A percentile compares a stretch with the other conserved stretches of the same genome.
phyloP scores from a whole-genome alignment of 805 yeast genomes.

The Yamadazyma ubonensis region DNA sequence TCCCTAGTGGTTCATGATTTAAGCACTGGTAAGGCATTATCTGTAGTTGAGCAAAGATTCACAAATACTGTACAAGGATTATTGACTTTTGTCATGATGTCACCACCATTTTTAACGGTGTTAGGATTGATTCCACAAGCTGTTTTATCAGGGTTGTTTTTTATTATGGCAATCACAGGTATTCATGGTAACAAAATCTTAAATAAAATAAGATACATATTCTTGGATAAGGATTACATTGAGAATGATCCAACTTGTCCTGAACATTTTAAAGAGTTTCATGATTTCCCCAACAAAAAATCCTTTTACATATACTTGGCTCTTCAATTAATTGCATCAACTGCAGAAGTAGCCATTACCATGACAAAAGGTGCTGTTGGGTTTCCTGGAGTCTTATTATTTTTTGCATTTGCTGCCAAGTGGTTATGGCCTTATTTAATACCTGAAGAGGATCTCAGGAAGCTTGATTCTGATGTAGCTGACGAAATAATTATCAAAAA shows the following conservation, averaged over 20 bases:
- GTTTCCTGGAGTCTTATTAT: slow-evolving; percentile 81
- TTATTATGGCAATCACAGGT: slow-evolving; percentile 88
- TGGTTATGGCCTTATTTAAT: slow-evolving; percentile 63
- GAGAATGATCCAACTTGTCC: slow-evolving; percentile 37
- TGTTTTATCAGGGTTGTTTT: slow-evolving; percentile 87
- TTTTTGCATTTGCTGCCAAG: slow-evolving; percentile 61
- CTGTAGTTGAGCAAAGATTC: slow-evolving; percentile 86
- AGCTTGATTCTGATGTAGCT: slow-evolving; percentile 67
- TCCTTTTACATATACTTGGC: slow-evolving; percentile 56
- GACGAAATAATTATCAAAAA: slow-evolving; percentile 55
- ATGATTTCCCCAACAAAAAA: slow-evolving; percentile 30
- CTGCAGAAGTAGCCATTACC: slow-evolving; percentile 81
- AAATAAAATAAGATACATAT: slow-evolving; percentile 58
- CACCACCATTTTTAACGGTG: slow-evolving; percentile 79
- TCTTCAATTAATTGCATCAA: slow-evolving; percentile 66
- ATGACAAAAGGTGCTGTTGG: slow-evolving; percentile 90
- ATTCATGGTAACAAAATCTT: slow-evolving; percentile 65
- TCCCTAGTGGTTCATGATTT: slow-evolving; percentile 61
- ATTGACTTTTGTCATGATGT: slow-evolving; percentile 81
- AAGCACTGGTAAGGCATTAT: slow-evolving; percentile 34
- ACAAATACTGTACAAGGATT: slow-evolving; percentile 85
- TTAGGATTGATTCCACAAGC: slow-evolving; percentile 89
- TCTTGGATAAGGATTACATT: slow-evolving; percentile 51
- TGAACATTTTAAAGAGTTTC: slow-evolving; percentile 30
- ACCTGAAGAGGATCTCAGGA: slow-evolving; percentile 54